A percentile compares a stretch with the other conserved stretches of the same genome.
phyloP scores from a whole-genome alignment of 148 eudicot genomes.

The Rhododendron molle region DNA sequence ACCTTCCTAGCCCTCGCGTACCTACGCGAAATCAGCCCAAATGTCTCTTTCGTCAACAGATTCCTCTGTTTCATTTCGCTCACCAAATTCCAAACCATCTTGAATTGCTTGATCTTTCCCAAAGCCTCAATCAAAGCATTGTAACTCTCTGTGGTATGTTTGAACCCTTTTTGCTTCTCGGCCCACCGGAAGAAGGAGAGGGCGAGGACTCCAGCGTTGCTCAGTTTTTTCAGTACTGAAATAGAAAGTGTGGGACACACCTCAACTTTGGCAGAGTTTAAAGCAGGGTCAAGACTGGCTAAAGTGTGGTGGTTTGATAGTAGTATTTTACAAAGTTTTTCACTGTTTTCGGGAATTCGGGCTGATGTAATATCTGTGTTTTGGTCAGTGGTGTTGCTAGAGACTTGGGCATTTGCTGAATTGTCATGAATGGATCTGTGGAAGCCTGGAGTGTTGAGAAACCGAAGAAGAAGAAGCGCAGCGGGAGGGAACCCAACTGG shows the following conservation, averaged over 20 bases:
- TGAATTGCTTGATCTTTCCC: constrained; percentile 85
- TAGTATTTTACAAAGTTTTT: constrained; percentile 43
- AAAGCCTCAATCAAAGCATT: constrained; percentile 66
- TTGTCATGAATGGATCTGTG: constrained; percentile 30
- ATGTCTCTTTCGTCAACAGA: constrained; percentile 52
- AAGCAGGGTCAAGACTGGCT: constrained; percentile 26
- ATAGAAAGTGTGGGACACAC: constrained; percentile 38
- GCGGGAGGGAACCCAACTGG: background rate
- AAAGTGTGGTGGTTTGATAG: constrained; percentile 25
- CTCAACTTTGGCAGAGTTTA: constrained; percentile 29
- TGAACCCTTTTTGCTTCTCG: constrained; percentile 57
- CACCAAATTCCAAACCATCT: constrained; percentile 47
- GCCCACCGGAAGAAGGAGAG: constrained; percentile 80
- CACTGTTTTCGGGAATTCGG: constrained; percentile 30
- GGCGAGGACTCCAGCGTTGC: constrained; percentile 69
- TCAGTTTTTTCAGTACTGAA: constrained; percentile 56
- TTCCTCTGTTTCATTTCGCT: constrained; percentile 56
- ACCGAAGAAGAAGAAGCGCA: background rate
- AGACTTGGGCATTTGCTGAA: constrained; percentile 8
- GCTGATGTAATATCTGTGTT: constrained; percentile 15
- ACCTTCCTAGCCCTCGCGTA: constrained; percentile 71
- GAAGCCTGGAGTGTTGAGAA: background rate
- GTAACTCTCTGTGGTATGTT: constrained; percentile 46
- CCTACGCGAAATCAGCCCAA: constrained; percentile 59
- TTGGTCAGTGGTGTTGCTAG: constrained; percentile 5